Conservation (phyloP, 306 rosid genomes). For the Malus asiatica region DNA sequence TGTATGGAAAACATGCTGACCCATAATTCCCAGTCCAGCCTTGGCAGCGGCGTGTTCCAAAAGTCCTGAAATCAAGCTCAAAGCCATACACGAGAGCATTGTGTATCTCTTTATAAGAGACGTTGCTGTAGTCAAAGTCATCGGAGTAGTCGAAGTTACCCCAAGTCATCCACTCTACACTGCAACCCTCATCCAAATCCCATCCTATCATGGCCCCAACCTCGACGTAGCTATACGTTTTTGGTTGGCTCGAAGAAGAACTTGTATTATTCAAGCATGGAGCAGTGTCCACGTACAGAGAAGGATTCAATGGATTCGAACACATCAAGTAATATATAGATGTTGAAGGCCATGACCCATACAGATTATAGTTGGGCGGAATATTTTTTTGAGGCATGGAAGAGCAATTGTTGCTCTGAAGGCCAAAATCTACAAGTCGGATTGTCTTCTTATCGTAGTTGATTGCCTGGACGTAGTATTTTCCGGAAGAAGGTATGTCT, state of each 20-base stretch:
- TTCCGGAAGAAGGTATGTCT: no score
- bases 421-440: no score
- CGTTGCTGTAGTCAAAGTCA: neutral
- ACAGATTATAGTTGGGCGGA: no score
- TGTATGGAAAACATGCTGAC: neutral
- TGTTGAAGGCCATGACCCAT: no score
- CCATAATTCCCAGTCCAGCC: no score
- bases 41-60: neutral
- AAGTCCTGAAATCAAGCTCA: neutral
- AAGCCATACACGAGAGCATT: neutral
- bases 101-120: neutral
- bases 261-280: neutral
- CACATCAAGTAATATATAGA: neutral
- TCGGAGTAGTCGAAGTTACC: no score
- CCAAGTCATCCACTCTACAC: neutral
- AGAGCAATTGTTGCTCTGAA: no score
- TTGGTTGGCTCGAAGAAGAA: neutral
- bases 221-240: neutral
- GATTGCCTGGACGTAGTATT: no score
- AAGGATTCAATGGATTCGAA: neutral
- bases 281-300: neutral
- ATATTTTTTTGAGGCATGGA: no score
- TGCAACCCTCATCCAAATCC: neutral
- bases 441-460: fast-evolving
- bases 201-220: neutral